phyloP scores from a whole-genome alignment of 768 basidiomycete genomes.

The Hygrocybe coccinea region DNA sequence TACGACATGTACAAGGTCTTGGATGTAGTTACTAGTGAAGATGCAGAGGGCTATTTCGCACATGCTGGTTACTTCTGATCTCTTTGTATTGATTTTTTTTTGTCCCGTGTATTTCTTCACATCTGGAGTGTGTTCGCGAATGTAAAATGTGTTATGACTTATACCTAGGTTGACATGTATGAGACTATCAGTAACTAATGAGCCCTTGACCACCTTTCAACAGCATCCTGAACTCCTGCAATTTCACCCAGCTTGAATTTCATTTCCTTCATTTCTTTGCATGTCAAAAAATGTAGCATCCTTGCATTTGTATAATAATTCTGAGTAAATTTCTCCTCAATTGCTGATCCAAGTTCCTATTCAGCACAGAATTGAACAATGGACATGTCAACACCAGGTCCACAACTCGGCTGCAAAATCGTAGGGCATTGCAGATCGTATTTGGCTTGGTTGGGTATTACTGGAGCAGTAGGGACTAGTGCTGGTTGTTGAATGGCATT shows the following conservation, averaged over 20 bases:
- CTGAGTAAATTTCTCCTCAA: neutral
- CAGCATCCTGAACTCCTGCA: neutral
- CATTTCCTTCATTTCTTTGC: neutral
- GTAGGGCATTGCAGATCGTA: neutral
- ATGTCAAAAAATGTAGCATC: neutral
- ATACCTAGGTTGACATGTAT: no score
- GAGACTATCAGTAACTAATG: no score
- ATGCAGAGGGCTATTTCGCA: no score
- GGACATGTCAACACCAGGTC: neutral
- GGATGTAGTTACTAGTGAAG: no score
- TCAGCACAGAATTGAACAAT: neutral
- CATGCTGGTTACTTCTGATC: no score
- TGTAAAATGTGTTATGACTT: no score
- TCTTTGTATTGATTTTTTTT: no score
- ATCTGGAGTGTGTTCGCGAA: no score
- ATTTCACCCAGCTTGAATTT: neutral
- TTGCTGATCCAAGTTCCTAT: neutral
- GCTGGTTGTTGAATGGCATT: no score
- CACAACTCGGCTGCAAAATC: neutral
- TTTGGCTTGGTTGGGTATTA: neutral
- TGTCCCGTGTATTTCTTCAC: no score
- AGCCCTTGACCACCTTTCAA: neutral
- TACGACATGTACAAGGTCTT: no score
- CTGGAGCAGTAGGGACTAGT: no score
- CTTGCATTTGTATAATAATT: neutral